Evolutionary conservation across 2,329 filamentous ascomycete genomes (phyloP).

Genomic region (Fusarium aywerte): DNA sequence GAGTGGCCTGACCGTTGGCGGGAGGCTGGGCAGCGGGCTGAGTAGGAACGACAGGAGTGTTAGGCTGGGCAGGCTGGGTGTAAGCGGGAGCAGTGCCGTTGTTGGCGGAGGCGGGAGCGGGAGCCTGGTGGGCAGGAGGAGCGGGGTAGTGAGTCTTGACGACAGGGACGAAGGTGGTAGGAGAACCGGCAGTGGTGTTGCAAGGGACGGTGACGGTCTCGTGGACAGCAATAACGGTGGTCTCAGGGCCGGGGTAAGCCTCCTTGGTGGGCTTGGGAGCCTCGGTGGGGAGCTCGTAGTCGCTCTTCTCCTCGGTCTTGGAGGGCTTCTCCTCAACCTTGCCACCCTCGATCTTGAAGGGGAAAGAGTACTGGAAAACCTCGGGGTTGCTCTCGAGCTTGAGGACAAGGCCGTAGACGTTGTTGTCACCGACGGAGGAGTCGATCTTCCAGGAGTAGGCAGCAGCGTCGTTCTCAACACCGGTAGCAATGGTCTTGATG

Average conservation of each 20-base stretch:
- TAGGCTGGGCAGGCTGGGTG: slow-evolving; percentile 27
- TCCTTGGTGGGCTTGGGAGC: slow-evolving; percentile 39
- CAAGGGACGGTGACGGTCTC: slow-evolving; percentile 40
- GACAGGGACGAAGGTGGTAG: slow-evolving; percentile 38
- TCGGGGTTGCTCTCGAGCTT: slow-evolving; percentile 57
- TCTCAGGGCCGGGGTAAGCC: slow-evolving; percentile 32
- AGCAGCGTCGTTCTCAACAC: slow-evolving; percentile 58
- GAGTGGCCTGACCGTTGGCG: slow-evolving; percentile 37
- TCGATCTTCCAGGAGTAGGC: slow-evolving; percentile 63
- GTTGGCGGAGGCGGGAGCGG: slow-evolving; percentile 35
- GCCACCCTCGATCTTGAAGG: slow-evolving; percentile 63
- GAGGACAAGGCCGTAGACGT: slow-evolving; percentile 69
- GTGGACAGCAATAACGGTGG: slow-evolving; percentile 40
- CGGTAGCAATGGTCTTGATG: slow-evolving; percentile 57
- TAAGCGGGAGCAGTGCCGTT: slow-evolving; percentile 28
- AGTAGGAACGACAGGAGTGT: slow-evolving; percentile 41
- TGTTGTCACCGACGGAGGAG: slow-evolving; percentile 55
- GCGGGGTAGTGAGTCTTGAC: slow-evolving; percentile 38
- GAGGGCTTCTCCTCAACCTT: slow-evolving; percentile 32
- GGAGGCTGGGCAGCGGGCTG: slow-evolving; percentile 32
- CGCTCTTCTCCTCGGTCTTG: slow-evolving; percentile 14
- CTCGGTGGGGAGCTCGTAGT: slow-evolving; percentile 39
- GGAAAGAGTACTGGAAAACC: slow-evolving; percentile 71
- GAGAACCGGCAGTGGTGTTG: slow-evolving; percentile 42
- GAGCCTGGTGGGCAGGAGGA: slow-evolving; percentile 20